Evolutionary conservation across 768 basidiomycete species (phyloP), one percentile per base, ranked within the genome.

Genomic region (Butyriboletus loyo): DNA sequence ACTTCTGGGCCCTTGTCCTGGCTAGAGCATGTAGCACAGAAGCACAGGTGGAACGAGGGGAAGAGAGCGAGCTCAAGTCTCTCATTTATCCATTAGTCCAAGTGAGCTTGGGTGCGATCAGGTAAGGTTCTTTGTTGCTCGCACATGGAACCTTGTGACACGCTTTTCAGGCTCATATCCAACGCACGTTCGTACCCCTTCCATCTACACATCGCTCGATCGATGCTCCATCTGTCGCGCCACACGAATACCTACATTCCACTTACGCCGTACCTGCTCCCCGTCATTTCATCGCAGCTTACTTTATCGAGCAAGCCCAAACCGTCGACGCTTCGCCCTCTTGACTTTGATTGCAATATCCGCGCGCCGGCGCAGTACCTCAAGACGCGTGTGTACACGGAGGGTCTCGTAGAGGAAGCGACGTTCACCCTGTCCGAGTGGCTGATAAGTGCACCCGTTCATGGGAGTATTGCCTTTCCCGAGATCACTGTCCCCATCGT

Each of bases 1-100:
- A 99, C 74, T 98, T 98, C 64, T 99, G 97, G 97, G 81, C 83
- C 36, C 78, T 91, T 37, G 92, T 98, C 10, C 79, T 99, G 10
- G 87, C 86, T 21, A 78, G 86, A 39, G 87, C 92, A 15, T 95
- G 91, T 63, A 83, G 86, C 62, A 73, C 74, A 27, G 74, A 85
- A 61, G 73, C 75, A 3, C 77, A 83, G 53, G 65, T 68, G 14
- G 78, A 77, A 49, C 74, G 76, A 28, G 75, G 77, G 7, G 70
- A 79, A 47, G 87, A 87, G 63, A 92, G 87, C 66, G 88, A 89
- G 55, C 77, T 98, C 52, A 81, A 85, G 64, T 80, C 90, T n/a
- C 75, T 99, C 46, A 87, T 98, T 50, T 98, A 96, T 68, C 97
- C 97, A 9, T 79, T 99, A 19, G 91, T 97, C 9, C 97, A 99